Conservation (phyloP, 176 grass and related monocot genomes). For the Raddia guianensis region DNA sequence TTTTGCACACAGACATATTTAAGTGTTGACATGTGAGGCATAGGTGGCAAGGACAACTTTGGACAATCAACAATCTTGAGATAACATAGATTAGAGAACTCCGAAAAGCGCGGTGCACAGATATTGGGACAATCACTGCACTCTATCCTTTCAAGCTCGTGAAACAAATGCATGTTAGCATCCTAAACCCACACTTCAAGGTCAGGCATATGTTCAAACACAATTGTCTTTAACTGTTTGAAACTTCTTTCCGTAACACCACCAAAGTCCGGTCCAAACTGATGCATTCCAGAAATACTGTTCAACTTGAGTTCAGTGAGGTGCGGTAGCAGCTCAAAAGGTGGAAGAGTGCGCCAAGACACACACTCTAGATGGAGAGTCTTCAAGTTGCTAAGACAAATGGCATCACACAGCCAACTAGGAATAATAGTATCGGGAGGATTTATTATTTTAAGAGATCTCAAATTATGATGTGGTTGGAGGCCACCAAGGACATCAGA, state of each 20-base stretch:
- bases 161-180: background rate
- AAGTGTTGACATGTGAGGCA: too few species aligned
- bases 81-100: background rate
- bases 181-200: background rate
- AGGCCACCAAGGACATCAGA: too few species aligned
- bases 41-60: too few species aligned
- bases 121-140: background rate
- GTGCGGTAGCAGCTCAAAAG: background rate
- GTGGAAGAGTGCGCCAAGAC: background rate
- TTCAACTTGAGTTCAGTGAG: background rate
- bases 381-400: background rate
- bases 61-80: too few species aligned
- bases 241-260: background rate
- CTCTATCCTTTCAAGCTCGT: background rate
- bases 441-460: background rate
- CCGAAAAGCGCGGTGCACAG: background rate
- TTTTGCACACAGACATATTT: too few species aligned
- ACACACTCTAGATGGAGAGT: background rate
- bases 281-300: background rate
- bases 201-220: background rate
- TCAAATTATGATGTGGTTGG: too few species aligned
- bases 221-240: background rate
- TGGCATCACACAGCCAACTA: background rate
- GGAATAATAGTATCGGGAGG: background rate
- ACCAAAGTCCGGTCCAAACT: background rate